These are phyloP conservation scores for Hypoxylon cercidicola DNA, from an alignment of 495 filamentous ascomycete species.

Conservation along the genomic window DNA sequence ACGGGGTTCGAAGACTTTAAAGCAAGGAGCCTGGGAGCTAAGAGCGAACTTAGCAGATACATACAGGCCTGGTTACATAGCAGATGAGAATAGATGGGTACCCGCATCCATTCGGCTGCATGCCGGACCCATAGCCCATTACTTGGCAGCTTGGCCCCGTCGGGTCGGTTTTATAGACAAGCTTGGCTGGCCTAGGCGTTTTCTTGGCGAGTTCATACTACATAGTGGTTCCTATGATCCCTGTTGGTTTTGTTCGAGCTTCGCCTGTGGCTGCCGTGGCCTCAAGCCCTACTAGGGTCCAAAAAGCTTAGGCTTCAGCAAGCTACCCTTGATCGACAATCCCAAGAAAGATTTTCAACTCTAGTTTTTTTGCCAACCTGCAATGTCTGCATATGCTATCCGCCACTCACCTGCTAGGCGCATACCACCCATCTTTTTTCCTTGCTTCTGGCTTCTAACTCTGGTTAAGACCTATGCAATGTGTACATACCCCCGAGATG, in stretches of 20 bases:
- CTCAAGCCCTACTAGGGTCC: no score
- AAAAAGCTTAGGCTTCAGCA: not conserved
- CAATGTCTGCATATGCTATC: slow-evolving; percentile 19
- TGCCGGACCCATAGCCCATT: slow-evolving; percentile 35
- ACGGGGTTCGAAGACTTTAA: slow-evolving; percentile 11
- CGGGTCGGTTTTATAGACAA: slow-evolving; percentile 34
- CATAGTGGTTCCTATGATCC: no score
- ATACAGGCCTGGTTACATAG: slow-evolving; percentile 1
- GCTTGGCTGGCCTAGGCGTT: slow-evolving; percentile 16
- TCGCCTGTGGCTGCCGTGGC: no score
- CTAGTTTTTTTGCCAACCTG: not conserved
- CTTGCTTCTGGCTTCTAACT: not conserved
- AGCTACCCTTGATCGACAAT: slow-evolving; percentile 35
- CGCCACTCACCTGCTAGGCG: slow-evolving; percentile 5
- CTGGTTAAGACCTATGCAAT: not conserved
- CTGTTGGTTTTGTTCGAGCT: no score
- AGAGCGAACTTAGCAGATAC: no score
- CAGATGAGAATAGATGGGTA: slow-evolving; percentile 6
- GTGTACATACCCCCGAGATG: not conserved
- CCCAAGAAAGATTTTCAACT: slow-evolving; percentile 28
- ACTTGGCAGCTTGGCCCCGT: slow-evolving; percentile 29
- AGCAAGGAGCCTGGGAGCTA: slow-evolving; percentile 14
- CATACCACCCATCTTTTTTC: no score
- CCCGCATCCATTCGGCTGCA: slow-evolving; percentile 33
- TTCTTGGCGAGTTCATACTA: slow-evolving; percentile 29